A percentile compares a stretch with the other conserved stretches of the same genome.
phyloP scores from a whole-genome alignment of 352 stramenopile genomes.

The Phytopythium mirpurense region DNA sequence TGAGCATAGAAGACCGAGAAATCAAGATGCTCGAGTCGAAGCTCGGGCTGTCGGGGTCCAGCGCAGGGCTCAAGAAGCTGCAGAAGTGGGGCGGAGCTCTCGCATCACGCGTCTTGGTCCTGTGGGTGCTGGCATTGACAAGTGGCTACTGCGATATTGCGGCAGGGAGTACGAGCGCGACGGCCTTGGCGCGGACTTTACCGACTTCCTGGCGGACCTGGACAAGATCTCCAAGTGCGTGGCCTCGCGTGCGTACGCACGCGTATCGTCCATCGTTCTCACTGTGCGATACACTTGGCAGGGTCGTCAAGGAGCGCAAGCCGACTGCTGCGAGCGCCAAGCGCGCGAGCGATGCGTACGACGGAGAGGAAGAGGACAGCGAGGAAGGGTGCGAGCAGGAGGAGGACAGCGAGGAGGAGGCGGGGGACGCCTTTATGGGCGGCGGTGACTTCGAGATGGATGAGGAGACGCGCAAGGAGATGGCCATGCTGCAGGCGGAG shows the following conservation, averaged over 20 bases:
- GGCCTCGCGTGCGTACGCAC: not conserved
- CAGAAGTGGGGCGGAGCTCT: slow-evolving; percentile 34
- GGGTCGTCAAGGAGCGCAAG: slow-evolving; percentile 59
- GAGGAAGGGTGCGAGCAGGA: slow-evolving; percentile 21
- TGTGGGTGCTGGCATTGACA: not conserved
- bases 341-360: slow-evolving; percentile 18
- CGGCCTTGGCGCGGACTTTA: slow-evolving; percentile 77
- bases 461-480: slow-evolving; percentile 70
- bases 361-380: slow-evolving; percentile 19
- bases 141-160: slow-evolving; percentile 8
- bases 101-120: not conserved
- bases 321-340: slow-evolving; percentile 7
- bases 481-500: slow-evolving; percentile 70
- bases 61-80: slow-evolving; percentile 50
- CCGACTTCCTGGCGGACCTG: slow-evolving; percentile 64
- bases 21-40: slow-evolving; percentile 77
- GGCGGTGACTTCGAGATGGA: slow-evolving; percentile 45
- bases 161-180: slow-evolving; percentile 73
- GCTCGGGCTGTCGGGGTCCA: slow-evolving; percentile 36
- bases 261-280: not conserved
- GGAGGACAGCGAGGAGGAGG: slow-evolving; percentile 9
- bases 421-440: slow-evolving; percentile 20
- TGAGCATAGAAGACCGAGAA: slow-evolving; percentile 45
- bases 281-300: no score
- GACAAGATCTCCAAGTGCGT: slow-evolving; percentile 70